Evolutionary conservation across 1,284 basidiomycete species (phyloP).

Genomic region (Ganoderma sinense): DNA sequence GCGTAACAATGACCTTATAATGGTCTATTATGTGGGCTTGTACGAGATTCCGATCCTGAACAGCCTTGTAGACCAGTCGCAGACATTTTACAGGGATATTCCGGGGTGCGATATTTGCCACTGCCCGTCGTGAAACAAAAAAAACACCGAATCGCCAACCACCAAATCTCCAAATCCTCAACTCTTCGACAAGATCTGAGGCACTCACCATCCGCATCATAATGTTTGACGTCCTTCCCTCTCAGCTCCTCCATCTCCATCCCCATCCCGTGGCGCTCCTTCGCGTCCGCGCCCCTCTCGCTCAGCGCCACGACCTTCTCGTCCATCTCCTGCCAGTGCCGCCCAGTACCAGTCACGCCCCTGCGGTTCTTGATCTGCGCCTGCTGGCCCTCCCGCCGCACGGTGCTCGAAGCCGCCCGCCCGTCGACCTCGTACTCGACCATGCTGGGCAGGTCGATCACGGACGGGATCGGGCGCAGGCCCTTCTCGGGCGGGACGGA

Average conservation of each 20-base stretch:
- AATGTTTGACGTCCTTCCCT: conserved; percentile 64
- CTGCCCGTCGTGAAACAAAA: too few relatives aligned
- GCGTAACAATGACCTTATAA: too few relatives aligned
- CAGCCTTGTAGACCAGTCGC: too few relatives aligned
- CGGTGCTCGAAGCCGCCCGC: conserved; percentile 29
- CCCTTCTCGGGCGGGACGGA: conserved; percentile 66
- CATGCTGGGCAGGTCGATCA: conserved; percentile 77
- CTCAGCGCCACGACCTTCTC: conserved; percentile 20
- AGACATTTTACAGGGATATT: too few relatives aligned
- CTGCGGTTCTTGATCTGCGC: conserved; percentile 30
- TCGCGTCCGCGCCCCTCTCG: conserved; percentile 9
- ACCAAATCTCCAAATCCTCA: conserved; percentile 10
- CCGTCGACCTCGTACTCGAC: conserved; percentile 45
- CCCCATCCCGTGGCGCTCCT: conserved; percentile 41
- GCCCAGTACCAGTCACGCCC: conserved; percentile 1
- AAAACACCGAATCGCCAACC: not conserved
- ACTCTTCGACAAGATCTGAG: too few relatives aligned
- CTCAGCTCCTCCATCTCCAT: conserved; percentile 37
- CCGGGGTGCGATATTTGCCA: too few relatives aligned
- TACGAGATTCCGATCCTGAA: too few relatives aligned
- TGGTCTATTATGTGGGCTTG: too few relatives aligned
- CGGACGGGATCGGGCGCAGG: conserved; percentile 82
- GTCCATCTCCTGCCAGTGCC: too few relatives aligned
- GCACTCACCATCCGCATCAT: conserved; percentile 84
- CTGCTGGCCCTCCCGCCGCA: conserved; percentile 16